phyloP scores from a whole-genome alignment of 2,329 filamentous ascomycete species.

The Pestalotiopsis sp. region DNA sequence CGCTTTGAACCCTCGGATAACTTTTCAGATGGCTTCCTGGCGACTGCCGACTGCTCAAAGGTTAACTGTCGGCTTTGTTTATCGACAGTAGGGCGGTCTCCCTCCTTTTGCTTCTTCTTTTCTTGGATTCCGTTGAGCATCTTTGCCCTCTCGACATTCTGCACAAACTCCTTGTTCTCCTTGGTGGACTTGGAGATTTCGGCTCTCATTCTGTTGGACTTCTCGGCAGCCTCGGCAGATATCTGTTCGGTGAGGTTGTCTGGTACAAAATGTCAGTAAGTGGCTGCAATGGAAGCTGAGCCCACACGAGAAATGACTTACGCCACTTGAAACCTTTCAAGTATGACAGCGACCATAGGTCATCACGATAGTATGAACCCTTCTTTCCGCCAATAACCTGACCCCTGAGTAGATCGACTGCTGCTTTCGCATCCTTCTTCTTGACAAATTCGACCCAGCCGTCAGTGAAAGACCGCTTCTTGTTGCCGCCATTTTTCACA shows the following conservation, averaged over 20 bases:
- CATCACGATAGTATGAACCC: slow-evolving; percentile 79
- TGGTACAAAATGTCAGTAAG: slow-evolving; percentile 1
- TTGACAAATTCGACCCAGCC: slow-evolving; percentile 83
- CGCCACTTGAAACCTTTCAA: slow-evolving; percentile 83
- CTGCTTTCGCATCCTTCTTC: slow-evolving; percentile 77
- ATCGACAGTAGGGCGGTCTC: slow-evolving; percentile 8
- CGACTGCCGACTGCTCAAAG: slow-evolving; percentile 31
- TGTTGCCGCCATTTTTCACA: slow-evolving; percentile 75
- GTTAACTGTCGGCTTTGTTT: slow-evolving; percentile 20
- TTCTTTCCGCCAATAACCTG: slow-evolving; percentile 83
- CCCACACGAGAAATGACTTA: slow-evolving; percentile 12
- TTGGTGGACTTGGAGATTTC: slow-evolving; percentile 75
- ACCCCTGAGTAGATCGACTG: slow-evolving; percentile 75
- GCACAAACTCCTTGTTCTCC: slow-evolving; percentile 81
- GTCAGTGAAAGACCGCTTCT: slow-evolving; percentile 79
- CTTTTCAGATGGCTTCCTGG: slow-evolving; percentile 26
- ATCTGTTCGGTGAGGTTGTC: slow-evolving; percentile 74
- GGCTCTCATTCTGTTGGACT: slow-evolving; percentile 72
- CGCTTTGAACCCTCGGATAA: slow-evolving; percentile 29
- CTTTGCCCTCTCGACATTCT: slow-evolving; percentile 79
- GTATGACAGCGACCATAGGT: slow-evolving; percentile 84
- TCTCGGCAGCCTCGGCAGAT: slow-evolving; percentile 77
- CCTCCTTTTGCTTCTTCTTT: slow-evolving; percentile 46
- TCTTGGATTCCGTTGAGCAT: slow-evolving; percentile 74
- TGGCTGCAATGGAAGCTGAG: slow-evolving; percentile 20